Percentiles rank a stretch among this genome's conserved stretches.
phyloP scores from a whole-genome alignment of 805 yeast genomes.

The Myxozyma geophila region DNA sequence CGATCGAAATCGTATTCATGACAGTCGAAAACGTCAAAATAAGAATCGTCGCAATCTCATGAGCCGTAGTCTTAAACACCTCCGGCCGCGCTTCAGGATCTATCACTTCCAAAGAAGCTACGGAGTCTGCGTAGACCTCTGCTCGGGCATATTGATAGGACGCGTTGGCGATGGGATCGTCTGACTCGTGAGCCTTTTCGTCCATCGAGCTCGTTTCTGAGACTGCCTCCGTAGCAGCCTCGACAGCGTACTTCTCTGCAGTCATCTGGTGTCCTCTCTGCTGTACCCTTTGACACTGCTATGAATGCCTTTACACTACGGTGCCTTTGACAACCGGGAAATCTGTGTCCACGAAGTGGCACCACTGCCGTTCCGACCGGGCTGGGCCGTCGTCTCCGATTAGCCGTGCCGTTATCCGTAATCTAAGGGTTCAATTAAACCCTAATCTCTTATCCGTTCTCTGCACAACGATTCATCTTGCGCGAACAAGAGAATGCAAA shows the following conservation, averaged over 20 bases:
- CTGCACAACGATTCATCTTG: too few species aligned
- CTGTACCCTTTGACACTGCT: too few species aligned
- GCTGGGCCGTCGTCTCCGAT: not conserved
- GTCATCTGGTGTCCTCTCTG: not conserved
- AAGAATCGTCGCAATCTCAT: constrained; percentile 46
- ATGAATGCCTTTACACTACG: too few species aligned
- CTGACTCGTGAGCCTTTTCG: not conserved
- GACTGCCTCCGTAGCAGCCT: not conserved
- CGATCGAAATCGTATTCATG: constrained; percentile 48
- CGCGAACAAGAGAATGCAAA: too few species aligned
- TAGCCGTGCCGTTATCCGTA: not conserved
- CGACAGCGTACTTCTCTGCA: not conserved
- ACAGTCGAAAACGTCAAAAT: constrained; percentile 50
- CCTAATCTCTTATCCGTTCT: too few species aligned
- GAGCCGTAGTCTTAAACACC: constrained; percentile 43
- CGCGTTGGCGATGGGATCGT: constrained; percentile 9
- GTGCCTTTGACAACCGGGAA: not conserved
- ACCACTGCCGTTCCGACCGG: not conserved
- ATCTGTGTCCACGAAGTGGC: not conserved
- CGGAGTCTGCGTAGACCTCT: not conserved
- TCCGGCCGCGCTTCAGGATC: constrained; percentile 45
- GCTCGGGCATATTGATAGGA: constrained; percentile 2
- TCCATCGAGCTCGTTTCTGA: not conserved
- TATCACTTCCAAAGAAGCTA: not conserved
- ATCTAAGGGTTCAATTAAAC: not conserved